Percentiles rank a stretch among this genome's conserved stretches.
These are phyloP conservation scores for Aspergillus hiratsukae DNA, from an alignment of 2,329 filamentous ascomycete genomes.

Conservation along the genomic window DNA sequence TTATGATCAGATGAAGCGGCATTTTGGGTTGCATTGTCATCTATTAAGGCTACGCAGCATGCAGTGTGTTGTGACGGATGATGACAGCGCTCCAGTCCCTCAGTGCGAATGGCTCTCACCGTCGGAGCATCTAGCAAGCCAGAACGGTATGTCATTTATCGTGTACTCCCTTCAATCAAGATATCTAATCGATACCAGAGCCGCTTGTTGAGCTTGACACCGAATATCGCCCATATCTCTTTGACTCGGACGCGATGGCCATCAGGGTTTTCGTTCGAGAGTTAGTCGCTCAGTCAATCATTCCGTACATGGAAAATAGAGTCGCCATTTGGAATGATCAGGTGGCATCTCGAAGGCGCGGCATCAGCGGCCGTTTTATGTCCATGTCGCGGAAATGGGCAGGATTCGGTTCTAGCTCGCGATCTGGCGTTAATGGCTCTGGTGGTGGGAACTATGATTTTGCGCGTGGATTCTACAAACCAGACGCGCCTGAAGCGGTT, in stretches of 20 bases:
- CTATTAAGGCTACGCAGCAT: conserved; percentile 78
- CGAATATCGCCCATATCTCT: conserved; percentile 68
- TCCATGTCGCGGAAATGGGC: conserved; percentile 88
- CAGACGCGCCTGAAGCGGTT: conserved; percentile 79
- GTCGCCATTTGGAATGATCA: conserved; percentile 95
- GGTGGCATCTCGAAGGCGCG: conserved; percentile 82
- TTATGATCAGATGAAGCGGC: conserved; percentile 99
- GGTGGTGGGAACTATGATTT: conserved; percentile 67
- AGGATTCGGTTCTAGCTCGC: conserved; percentile 67
- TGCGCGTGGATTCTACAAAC: conserved; percentile 72
- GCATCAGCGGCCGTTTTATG: conserved; percentile 89
- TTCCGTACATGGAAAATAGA: conserved; percentile 93
- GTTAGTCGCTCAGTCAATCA: conserved; percentile 88
- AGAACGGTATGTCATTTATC: conserved; percentile 46
- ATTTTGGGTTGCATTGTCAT: conserved; percentile 93
- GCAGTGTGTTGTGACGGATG: conserved; percentile 82
- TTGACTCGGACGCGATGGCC: conserved; percentile 85
- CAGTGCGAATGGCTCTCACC: conserved; percentile 86
- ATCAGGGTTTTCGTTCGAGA: conserved; percentile 88
- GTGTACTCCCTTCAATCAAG: background rate
- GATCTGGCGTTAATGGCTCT: conserved; percentile 51
- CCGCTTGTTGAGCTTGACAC: conserved; percentile 59
- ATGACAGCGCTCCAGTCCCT: conserved; percentile 79
- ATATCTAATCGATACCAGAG: conserved; percentile 21
- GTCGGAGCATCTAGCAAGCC: conserved; percentile 70